Base-by-base conservation (phyloP, 2,329 filamentous ascomycete genomes). In the Arthrinium phaeospermum region DNA sequence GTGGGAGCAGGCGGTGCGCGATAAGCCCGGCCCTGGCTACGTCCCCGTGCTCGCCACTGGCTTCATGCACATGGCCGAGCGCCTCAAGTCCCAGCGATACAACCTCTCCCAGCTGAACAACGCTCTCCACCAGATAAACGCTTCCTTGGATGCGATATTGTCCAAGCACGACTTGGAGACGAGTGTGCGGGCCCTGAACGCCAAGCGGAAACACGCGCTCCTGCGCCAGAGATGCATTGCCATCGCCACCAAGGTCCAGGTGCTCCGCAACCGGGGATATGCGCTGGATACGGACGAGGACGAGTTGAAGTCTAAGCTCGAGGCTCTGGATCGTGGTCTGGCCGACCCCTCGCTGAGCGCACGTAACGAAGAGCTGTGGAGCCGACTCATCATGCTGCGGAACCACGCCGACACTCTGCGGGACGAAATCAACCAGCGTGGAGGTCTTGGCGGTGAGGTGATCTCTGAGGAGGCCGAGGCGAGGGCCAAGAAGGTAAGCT, bases 301-400 rank as follows among this genome's bases (percentile, higher is more conserved):
- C 78, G 91, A 93, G 75, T 81, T 97, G 67, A 91, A 92, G 81
- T 90, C 90, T 76, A 93, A 93, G 80, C 85, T 97, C 72, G 85
- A 91, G 78, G 86, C 85, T 34, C 84, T 96, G 72, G 92, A 95
- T 80, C 89, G 90, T 78, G 86, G 87, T 69, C 89, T 94, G 41
- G 90, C 91, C 75, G 94, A 96, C 78, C 94, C 94, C 10, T 91
- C 91, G 10, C 87, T 96, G 71, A 89, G 89, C 49, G 93, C 93
- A 3, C 86, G 93, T 75, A 92, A 94, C 79, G 94, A 96, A 82
- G 94, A 96, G 84, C 90, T 96, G 64, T 96, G 94, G 94, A 94
- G 93, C 75, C 86, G 94, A 67, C 89, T 96, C 83, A 92, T 95
- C 68, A 89, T 92, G 49, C 85, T 96, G 68, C 87, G 93, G 75